phyloP scores from a whole-genome alignment of 345 rosid species.

The Geranium brycei region DNA sequence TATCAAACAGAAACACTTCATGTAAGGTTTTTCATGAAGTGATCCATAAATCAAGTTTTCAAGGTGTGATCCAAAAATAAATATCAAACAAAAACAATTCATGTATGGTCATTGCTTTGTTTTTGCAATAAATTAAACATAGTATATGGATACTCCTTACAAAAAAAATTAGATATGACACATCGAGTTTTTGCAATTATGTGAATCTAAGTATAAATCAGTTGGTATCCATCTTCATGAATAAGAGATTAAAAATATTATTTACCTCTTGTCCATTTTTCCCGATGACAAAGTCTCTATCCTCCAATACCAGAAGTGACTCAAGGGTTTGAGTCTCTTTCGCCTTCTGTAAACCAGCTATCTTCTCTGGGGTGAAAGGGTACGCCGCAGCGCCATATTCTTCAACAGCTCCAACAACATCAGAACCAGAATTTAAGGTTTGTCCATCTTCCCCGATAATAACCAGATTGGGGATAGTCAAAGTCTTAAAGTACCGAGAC shows the following conservation, averaged over 20 bases:
- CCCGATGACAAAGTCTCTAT: conserved; percentile 44
- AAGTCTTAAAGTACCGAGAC: conserved; percentile 40
- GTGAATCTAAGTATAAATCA: no score
- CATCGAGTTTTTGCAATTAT: no score
- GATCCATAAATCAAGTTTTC: no score
- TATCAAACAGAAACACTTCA: no score
- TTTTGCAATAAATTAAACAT: background rate
- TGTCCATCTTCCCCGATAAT: conserved; percentile 66
- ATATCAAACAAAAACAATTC: no score
- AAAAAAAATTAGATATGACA: no score
- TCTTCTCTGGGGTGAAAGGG: conserved; percentile 60
- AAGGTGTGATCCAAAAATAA: no score
- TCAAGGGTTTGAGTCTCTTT: conserved; percentile 46
- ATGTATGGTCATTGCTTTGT: no score
- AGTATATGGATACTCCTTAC: background rate
- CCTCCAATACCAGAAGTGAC: conserved; percentile 45
- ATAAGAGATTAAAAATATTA: no score
- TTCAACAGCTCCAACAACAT: conserved; percentile 46
- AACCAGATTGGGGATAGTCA: conserved; percentile 39
- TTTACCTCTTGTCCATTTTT: conserved; percentile 41
- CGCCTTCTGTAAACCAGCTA: conserved; percentile 39
- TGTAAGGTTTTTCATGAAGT: no score
- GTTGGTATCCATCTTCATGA: no score
- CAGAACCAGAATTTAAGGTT: conserved; percentile 24
- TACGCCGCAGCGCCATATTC: conserved; percentile 50